Base-by-base conservation (phyloP, 257 asterid genomes). In the Petrea volubilis region DNA sequence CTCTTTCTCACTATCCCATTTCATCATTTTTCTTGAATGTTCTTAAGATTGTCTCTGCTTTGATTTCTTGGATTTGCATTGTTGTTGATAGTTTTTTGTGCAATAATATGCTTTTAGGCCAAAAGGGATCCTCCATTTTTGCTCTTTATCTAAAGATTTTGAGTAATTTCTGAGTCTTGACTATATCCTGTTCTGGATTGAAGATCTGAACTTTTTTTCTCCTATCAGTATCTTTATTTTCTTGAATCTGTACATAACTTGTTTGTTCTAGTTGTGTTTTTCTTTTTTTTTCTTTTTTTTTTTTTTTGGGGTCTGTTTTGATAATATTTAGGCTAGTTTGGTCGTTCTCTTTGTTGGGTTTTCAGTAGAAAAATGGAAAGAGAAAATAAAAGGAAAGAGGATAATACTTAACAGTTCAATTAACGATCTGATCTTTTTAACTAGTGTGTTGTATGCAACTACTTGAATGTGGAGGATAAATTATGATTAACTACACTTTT, bases 161-260 rank as follows among this genome's bases (percentile, higher is more conserved):
- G 47, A 66, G 67, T 40, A 29, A 57, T 20, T 46, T 60, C 27
- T 12, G 8, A 20, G 21, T 43, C 14, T 56, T 10, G 21, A n/a
- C 3, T 57, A 20, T 55, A 7, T 38, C 25, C 3, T 41, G 28
- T 60, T 50, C 11, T 62, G 33, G 70, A 29, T 69, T 47, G 43
- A 68, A 75, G 86, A 82, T 80, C 82, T 75, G 79, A 49, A 27
- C 40, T 59, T 40, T 24, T n/a, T 67, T 7, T 25, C 46, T 17
- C 14, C 8, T 20, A 7, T 31, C 52, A 33, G 17, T 53, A 18
- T 7, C 51, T 67, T 33, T 5, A 25, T 43, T 51, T n/a, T 78
- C 21, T 66, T 23, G 23, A 61, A 46, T 44, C 6, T 60, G 57
- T 27, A 23, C 25, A 21, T 6, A 64, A 59, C 17, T 68, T 29